These are phyloP conservation scores for Suillus subalutaceus DNA, from an alignment of 768 basidiomycete genomes.

Conservation along the genomic window DNA sequence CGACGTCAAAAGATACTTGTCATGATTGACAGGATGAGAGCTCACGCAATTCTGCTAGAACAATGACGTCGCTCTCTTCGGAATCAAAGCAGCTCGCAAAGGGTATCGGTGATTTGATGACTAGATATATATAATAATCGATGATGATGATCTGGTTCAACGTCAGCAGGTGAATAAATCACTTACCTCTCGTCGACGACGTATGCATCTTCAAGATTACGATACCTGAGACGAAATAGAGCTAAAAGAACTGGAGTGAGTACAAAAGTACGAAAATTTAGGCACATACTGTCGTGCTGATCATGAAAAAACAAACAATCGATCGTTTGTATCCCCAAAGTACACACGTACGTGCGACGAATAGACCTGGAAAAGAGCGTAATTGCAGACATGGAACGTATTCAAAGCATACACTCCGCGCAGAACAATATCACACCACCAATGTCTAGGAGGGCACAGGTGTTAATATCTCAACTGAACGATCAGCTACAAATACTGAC, in stretches of 20 bases:
- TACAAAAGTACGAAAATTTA: not conserved
- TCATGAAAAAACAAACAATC: not conserved
- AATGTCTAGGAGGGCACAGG: not conserved
- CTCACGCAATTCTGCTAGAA: slow-evolving; percentile 1
- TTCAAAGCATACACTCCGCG: not conserved
- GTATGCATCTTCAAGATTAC: not conserved
- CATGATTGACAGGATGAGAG: not conserved
- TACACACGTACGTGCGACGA: not conserved
- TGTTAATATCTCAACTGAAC: not conserved
- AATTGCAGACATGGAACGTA: not conserved
- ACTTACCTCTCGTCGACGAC: not conserved
- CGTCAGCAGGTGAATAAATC: not conserved
- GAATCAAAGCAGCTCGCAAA: not conserved
- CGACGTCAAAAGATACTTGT: not conserved
- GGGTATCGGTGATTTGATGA: not conserved
- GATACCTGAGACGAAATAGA: not conserved
- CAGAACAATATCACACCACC: slow-evolving; percentile 1
- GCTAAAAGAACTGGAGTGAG: not conserved
- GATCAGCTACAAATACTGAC: not conserved
- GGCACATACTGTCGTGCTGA: not conserved
- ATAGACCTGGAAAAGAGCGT: not conserved
- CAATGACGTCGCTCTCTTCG: not conserved
- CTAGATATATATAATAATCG: not conserved
- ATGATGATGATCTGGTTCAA: not conserved
- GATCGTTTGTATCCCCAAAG: not conserved